These are phyloP conservation scores for Trichosporon faecale DNA, from an alignment of 1,284 basidiomycete genomes.

Conservation along the genomic window DNA sequence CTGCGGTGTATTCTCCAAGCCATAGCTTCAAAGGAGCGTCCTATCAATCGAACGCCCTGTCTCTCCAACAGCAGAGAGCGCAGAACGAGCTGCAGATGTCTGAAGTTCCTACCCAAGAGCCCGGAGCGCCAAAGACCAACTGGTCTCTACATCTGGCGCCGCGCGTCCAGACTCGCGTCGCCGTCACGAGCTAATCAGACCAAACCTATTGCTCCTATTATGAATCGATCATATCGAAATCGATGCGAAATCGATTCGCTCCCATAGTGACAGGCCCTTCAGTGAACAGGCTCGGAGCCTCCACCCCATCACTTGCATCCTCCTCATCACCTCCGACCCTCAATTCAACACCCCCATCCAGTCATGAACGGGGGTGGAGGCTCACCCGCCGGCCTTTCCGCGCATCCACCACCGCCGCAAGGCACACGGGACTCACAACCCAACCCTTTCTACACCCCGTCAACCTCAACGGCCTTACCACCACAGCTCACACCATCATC, in stretches of 20 bases:
- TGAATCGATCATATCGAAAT: neutral
- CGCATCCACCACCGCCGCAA: neutral
- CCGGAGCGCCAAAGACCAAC: too few species aligned
- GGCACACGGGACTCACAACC: neutral
- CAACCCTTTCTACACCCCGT: neutral
- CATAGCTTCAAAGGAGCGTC: too few species aligned
- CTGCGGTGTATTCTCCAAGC: too few species aligned
- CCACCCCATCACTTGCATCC: conserved; percentile 3
- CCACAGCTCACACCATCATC: neutral
- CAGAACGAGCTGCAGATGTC: too few species aligned
- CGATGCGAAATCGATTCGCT: neutral
- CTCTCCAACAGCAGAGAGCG: too few species aligned
- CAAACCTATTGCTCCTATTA: neutral
- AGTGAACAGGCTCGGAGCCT: neutral
- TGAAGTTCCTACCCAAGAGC: too few species aligned
- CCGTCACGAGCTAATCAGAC: neutral
- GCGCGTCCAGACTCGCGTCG: neutral
- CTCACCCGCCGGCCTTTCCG: neutral
- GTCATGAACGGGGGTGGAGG: neutral
- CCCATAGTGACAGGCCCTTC: neutral
- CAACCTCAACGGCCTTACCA: neutral
- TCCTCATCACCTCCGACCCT: neutral
- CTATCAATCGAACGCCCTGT: too few species aligned
- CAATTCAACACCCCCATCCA: neutral
- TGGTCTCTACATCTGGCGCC: too few species aligned